A percentile compares a stretch with the other conserved stretches of the same genome.
Conservation (phyloP, 2,329 filamentous ascomycete species). For the Epichloe bromicola region DNA sequence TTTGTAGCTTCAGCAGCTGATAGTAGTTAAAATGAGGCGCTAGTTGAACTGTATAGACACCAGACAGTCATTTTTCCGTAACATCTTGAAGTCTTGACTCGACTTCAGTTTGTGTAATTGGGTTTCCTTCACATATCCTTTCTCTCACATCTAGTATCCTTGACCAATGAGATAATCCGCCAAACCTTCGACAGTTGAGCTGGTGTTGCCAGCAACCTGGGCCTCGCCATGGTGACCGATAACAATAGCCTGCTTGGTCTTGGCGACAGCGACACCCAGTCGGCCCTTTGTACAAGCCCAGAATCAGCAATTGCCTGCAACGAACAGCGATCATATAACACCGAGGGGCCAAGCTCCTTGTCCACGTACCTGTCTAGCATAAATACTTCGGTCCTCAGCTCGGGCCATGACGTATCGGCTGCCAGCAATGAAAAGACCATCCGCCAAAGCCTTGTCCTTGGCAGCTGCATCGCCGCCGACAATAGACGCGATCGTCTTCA, state of each 20-base stretch:
- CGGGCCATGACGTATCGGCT: conserved; percentile 68
- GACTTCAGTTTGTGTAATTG: conserved; percentile 1
- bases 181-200: conserved; percentile 67
- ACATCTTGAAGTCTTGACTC: conserved; percentile 1
- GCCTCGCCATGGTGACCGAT: conserved; percentile 73
- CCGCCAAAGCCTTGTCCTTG: conserved; percentile 53
- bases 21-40: conserved; percentile 4
- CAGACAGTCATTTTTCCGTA: conserved; percentile 3
- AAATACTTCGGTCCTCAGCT: conserved; percentile 66
- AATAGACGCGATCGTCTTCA: conserved; percentile 43
- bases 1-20: not conserved
- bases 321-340: not conserved
- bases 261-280: conserved; percentile 68
- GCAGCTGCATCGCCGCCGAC: conserved; percentile 31
- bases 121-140: conserved; percentile 3
- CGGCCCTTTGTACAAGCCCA: conserved; percentile 41
- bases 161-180: conserved; percentile 74
- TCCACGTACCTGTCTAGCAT: conserved; percentile 65
- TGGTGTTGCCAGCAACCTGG: conserved; percentile 61
- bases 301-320: not conserved
- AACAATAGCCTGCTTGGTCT: conserved; percentile 80
- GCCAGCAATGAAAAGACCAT: conserved; percentile 63
- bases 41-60: conserved; percentile 5
- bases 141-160: conserved; percentile 45
- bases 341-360: not conserved